Base-by-base conservation (phyloP, 1,284 basidiomycete species). In the Wallemia hederae region DNA sequence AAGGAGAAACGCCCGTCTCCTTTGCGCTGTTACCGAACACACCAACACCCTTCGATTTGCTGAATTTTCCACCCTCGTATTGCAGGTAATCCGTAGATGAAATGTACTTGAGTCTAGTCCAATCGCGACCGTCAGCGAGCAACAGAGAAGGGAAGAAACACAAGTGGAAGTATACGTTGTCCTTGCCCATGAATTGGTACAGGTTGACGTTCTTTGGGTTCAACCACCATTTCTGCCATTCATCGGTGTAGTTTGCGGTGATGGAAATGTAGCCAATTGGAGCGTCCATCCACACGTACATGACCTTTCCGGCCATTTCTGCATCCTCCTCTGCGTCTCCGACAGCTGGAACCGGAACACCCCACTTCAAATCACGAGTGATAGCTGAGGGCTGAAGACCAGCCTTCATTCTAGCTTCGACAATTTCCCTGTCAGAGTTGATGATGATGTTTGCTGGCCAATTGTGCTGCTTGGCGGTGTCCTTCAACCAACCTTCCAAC, bases 141-240 rank as follows among this genome's bases (percentile, higher is more conserved):
- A 90, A 78, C 64, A 91, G 82, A 7, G 87, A 82, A 14, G 94
- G 94, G 75, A 84, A 98, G 69, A 91, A 89, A 61, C 98, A 82
- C 1, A 89, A 91, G 72, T 99, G 94, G 80, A 99, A 99, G 70
- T 92, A 94, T 61, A 91, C 87, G 66, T 96, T 92, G 70, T 92
- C 88, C 72, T 92, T 92, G 68, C 88, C 88, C 94, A 99, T 99
- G 76, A 99, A 99, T 71, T 99, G 94, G 74, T 88, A 96, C 60
- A 98, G 75, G 66, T 81, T 77, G 65, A 99, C 91, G 66, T 97
- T 78, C 66, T 89, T 76, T 2, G 85, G 85, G 69, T 92, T 85
- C 70, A 87, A 82, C 94, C 94, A 99, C 94, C 94, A 99, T 70
- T 82, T 77, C 70, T 85, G 80, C 94, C 94, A 99, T 64, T 94